Evolutionary conservation across 495 filamentous ascomycete species (phyloP).

Genomic region (Chaetomidium leptoderma): DNA sequence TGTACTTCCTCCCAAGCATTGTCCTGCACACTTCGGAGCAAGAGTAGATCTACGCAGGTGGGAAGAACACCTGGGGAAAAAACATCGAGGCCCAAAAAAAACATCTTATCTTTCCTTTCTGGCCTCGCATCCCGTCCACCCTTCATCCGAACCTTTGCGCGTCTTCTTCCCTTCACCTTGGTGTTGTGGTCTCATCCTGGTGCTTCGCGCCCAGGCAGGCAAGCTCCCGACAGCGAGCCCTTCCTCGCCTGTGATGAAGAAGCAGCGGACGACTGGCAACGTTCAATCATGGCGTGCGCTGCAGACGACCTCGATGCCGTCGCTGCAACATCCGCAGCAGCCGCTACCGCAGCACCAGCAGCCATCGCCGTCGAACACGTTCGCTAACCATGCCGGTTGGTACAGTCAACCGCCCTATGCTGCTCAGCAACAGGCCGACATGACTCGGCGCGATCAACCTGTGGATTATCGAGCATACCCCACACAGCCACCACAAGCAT

Average conservation of each 20-base stretch:
- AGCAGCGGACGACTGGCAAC: slow-evolving; percentile 30
- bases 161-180: slow-evolving; percentile 9
- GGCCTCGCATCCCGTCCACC: slow-evolving; percentile 12
- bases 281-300: slow-evolving; percentile 34
- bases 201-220: slow-evolving; percentile 30
- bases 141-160: slow-evolving; percentile 2
- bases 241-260: slow-evolving; percentile 31
- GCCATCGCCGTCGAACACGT: slow-evolving; percentile 20
- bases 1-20: slow-evolving; percentile 30
- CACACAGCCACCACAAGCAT: slow-evolving; percentile 32
- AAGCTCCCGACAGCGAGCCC: slow-evolving; percentile 21
- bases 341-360: slow-evolving; percentile 26
- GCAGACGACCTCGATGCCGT: slow-evolving; percentile 33
- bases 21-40: slow-evolving; percentile 28
- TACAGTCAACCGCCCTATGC: slow-evolving; percentile 32
- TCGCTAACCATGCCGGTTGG: slow-evolving; percentile 34
- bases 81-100: slow-evolving; percentile 4
- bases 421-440: slow-evolving; percentile 34
- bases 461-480: slow-evolving; percentile 30
- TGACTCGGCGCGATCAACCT: slow-evolving; percentile 42
- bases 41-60: slow-evolving; percentile 25
- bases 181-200: slow-evolving; percentile 28
- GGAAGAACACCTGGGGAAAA: slow-evolving; percentile 11
- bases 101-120: slow-evolving; percentile 8
- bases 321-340: slow-evolving; percentile 30